Evolutionary conservation across 768 basidiomycete genomes (phyloP).

Genomic region (Tylopilus sp.): DNA sequence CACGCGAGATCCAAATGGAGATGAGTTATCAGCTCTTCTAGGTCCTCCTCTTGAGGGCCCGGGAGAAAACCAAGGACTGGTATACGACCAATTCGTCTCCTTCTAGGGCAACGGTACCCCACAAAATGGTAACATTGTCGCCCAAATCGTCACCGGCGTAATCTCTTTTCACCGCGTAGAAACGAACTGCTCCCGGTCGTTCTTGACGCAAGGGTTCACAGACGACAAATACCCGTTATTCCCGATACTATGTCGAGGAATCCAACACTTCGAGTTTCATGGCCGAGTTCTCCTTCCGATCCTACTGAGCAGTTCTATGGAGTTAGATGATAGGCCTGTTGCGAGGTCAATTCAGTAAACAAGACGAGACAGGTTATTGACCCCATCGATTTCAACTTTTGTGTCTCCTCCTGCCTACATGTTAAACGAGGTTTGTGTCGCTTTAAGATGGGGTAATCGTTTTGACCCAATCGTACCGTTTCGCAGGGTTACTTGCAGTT

Average conservation of each 20-base stretch:
- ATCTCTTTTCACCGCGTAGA: neutral
- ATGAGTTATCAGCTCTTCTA: neutral
- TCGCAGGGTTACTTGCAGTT: no score
- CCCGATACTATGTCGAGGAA: conserved; percentile 24
- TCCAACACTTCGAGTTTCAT: conserved; percentile 25
- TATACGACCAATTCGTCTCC: neutral
- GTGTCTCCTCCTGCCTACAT: no score
- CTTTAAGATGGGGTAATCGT: no score
- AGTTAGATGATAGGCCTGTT: no score
- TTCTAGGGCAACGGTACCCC: neutral
- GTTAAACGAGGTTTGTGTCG: no score
- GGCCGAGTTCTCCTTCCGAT: conserved; percentile 29
- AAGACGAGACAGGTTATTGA: conserved; percentile 29
- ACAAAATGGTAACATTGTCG: neutral
- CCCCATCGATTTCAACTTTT: neutral
- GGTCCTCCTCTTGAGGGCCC: neutral
- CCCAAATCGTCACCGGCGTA: neutral
- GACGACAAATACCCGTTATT: neutral
- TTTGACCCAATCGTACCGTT: no score
- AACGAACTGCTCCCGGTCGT: neutral
- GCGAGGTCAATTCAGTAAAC: no score
- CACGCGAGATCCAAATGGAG: neutral
- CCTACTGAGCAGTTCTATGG: neutral
- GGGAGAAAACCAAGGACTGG: neutral
- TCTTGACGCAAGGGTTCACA: conserved; percentile 4